Conservation (phyloP, 106 monocot species). For the Gastrodia elata region DNA sequence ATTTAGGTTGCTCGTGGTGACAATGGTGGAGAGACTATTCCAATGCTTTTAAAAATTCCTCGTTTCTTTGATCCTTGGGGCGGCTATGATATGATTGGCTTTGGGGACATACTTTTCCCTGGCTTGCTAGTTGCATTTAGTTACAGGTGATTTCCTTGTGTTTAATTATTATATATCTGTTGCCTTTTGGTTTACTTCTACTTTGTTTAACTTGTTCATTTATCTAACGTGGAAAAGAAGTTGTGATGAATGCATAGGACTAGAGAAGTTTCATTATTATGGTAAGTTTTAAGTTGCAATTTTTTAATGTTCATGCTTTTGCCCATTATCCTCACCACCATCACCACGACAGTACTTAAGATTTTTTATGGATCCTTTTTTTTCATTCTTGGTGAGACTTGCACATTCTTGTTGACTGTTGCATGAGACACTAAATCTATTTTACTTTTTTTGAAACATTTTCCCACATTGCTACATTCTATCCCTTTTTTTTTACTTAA, state of each 20-base stretch:
- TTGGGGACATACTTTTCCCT: slow-evolving; percentile 97
- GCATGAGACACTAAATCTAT: too few relatives aligned
- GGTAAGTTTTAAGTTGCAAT: background rate
- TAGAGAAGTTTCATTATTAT: background rate
- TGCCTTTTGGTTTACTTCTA: background rate
- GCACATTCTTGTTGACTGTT: too few relatives aligned
- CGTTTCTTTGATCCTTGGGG: slow-evolving; percentile 94
- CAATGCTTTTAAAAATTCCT: slow-evolving; percentile 91
- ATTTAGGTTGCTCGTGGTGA: slow-evolving; percentile 88
- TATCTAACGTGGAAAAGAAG: background rate
- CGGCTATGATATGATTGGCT: slow-evolving; percentile 99
- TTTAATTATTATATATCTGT: background rate
- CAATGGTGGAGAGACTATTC: slow-evolving; percentile 77
- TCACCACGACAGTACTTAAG: background rate
- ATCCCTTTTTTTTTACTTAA: too few relatives aligned
- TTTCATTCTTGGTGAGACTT: too few relatives aligned
- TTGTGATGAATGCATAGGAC: background rate
- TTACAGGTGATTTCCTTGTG: slow-evolving; percentile 52
- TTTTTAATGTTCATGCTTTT: background rate
- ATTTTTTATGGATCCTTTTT: too few relatives aligned
- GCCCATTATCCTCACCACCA: background rate
- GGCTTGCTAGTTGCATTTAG: slow-evolving; percentile 93
- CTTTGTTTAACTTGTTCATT: background rate
- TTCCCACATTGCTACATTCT: too few relatives aligned
- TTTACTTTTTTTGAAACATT: too few relatives aligned